Conservation (phyloP, 2,329 filamentous ascomycete genomes). For the Pseudogymnoascus sp. region DNA sequence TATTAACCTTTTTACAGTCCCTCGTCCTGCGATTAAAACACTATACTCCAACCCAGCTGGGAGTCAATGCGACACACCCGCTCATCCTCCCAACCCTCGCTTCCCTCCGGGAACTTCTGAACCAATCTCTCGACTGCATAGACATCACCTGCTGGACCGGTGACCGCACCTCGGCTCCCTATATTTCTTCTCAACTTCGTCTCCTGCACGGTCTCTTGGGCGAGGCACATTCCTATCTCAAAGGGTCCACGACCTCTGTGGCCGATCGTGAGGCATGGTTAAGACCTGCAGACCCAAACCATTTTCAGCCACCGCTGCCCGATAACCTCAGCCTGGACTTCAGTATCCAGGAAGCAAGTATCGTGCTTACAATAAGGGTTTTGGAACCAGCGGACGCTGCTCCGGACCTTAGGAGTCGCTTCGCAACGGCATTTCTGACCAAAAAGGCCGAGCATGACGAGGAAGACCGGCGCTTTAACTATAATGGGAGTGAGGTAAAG, state of each 20-base stretch:
- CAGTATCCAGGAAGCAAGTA: constrained; percentile 59
- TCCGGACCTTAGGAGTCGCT: constrained; percentile 56
- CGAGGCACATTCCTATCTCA: constrained; percentile 45
- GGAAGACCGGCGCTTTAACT: constrained; percentile 68
- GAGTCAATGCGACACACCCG: constrained; percentile 34
- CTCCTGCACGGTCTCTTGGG: constrained; percentile 47
- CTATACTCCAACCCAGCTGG: constrained; percentile 37
- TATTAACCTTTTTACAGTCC: constrained; percentile 41
- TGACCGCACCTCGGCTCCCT: constrained; percentile 46
- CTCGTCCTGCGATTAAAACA: constrained; percentile 71
- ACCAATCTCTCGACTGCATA: constrained; percentile 74
- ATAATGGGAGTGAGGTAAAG: constrained; percentile 58
- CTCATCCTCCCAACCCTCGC: constrained; percentile 63
- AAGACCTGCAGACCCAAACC: constrained; percentile 28
- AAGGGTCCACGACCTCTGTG: constrained; percentile 40
- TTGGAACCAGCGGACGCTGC: constrained; percentile 60
- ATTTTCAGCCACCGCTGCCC: constrained; percentile 55
- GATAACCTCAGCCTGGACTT: constrained; percentile 67
- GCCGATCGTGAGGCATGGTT: constrained; percentile 29
- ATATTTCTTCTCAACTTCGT: constrained; percentile 48
- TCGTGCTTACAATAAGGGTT: constrained; percentile 63
- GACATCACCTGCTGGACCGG: constrained; percentile 68
- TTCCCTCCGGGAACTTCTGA: constrained; percentile 67
- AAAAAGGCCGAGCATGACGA: constrained; percentile 69
- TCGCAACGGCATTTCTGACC: constrained; percentile 61